Evolutionary conservation across 1,284 basidiomycete genomes (phyloP), one percentile per base, ranked within the genome.

Genomic region (Cryptococcus sp.): DNA sequence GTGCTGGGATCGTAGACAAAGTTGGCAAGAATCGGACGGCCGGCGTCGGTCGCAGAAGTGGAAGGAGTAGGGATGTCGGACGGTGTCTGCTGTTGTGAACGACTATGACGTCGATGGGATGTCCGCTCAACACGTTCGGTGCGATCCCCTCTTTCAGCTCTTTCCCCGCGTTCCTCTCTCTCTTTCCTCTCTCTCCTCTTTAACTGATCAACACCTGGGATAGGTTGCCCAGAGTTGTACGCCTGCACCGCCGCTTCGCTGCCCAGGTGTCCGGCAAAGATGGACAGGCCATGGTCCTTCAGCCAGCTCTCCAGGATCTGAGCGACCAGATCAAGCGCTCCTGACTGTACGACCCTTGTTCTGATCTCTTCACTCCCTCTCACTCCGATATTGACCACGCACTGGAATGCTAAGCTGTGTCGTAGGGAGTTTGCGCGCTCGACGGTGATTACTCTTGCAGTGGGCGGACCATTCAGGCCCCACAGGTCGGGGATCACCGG

Each of bases 351-450:
- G 20, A 99, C 94, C 4, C 94, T 83, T 55, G 89, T 90, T 46
- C 95, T 83, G 67, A 95, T 93, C 25, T 86, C 85, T 76, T 99
- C 95, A 64, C 87, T 91, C n/a, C 96, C 96, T 41, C 95, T 84
- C 0, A 99, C 94, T 48, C 96, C 95, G 67, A 99, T 93, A 78
- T 99, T 98, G 67, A 96, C 93, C 47, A 98, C 88, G 73, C 93
- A 97, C 73, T 98, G 94, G 75, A 99, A 96, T 0, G 95, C 95
- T 53, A 95, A 85, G 0, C 87, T 88, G 74, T 95, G 95, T 11
- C 89, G 85, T 64, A 91, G 88, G 0, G 90, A 88, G 43, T 90
- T 88, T 68, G 90, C 88, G 62, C 89, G 90, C 78, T 93, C 90
- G 65, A 86, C 2, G 79, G 78, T 57, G 83, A 83, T 76, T 16